A percentile compares a stretch with the other conserved stretches of the same genome.
Evolutionary conservation across 2,329 filamentous ascomycete genomes (phyloP).

Genomic region (Dryadomyces sulphureus): DNA sequence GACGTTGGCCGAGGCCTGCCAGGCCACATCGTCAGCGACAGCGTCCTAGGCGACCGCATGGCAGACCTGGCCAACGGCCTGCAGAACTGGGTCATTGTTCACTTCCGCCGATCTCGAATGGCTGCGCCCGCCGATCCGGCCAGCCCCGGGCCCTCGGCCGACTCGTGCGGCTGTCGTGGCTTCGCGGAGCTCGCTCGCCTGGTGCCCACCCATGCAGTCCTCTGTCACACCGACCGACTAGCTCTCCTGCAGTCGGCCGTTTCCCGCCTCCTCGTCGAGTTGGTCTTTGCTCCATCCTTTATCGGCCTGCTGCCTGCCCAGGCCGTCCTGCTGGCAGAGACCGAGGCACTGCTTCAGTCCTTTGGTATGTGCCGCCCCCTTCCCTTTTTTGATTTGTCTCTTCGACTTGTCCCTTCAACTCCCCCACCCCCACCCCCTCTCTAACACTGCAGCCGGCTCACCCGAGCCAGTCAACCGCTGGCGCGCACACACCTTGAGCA

Average conservation of each 20-base stretch:
- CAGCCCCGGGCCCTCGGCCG: background rate
- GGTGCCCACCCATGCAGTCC: constrained; percentile 43
- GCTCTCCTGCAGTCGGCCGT: constrained; percentile 49
- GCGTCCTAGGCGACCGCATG: constrained; percentile 49
- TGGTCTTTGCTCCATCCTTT: constrained; percentile 48
- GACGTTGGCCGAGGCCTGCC: background rate
- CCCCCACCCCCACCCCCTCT: too few species aligned
- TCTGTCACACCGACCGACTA: constrained; percentile 40
- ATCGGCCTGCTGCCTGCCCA: constrained; percentile 44
- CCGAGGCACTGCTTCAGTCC: constrained; percentile 29
- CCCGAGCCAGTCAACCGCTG: constrained; percentile 41
- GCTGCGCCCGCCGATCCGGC: background rate
- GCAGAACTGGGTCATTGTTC: constrained; percentile 60
- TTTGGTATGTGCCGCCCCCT: constrained; percentile 20
- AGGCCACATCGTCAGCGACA: constrained; percentile 40
- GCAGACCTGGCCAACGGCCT: constrained; percentile 48
- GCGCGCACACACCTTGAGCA: constrained; percentile 48
- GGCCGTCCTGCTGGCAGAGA: constrained; percentile 30
- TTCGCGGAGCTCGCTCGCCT: constrained; percentile 26
- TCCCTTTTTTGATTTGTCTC: background rate
- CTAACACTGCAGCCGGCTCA: constrained; percentile 7
- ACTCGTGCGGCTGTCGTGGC: background rate
- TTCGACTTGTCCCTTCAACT: too few species aligned
- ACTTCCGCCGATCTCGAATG: constrained; percentile 40
- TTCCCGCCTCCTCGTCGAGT: constrained; percentile 43